A percentile compares a stretch with the other conserved stretches of the same genome.
Conservation (phyloP, 257 asterid genomes). For the Salvia splendens region DNA sequence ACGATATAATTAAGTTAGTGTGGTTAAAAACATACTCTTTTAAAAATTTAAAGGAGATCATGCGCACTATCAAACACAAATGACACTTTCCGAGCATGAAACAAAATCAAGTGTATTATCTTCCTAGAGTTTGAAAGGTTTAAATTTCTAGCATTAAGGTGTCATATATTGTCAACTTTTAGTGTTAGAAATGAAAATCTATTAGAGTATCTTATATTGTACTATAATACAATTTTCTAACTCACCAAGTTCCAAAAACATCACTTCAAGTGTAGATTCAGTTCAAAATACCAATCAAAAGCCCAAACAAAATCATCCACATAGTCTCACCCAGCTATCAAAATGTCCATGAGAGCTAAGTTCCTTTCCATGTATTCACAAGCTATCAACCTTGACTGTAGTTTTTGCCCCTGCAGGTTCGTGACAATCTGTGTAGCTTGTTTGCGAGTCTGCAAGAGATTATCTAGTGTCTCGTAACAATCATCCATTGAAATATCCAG, state of each 20-base stretch:
- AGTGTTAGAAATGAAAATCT: not conserved
- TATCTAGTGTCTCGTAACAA: conserved; percentile 14
- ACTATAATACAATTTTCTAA: conserved; percentile 2
- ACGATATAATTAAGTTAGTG: conserved; percentile 28
- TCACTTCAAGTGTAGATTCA: not conserved
- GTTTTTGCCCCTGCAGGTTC: conserved; percentile 94
- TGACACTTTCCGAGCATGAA: conserved; percentile 14
- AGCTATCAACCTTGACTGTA: conserved; percentile 86
- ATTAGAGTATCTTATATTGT: not conserved
- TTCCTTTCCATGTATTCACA: conserved; percentile 90
- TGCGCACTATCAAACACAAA: not conserved
- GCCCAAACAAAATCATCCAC: not conserved
- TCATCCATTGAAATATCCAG: not conserved
- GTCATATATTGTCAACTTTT: not conserved
- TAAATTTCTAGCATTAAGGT: not conserved
- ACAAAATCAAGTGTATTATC: not conserved
- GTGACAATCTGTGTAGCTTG: conserved; percentile 96
- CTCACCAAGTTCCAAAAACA: not conserved
- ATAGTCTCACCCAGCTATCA: conserved; percentile 65
- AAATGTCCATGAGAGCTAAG: conserved; percentile 75
- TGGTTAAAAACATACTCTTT: not conserved
- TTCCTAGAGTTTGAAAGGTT: not conserved
- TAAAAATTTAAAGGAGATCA: conserved; percentile 10
- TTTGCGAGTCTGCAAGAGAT: conserved; percentile 71
- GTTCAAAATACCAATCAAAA: not conserved